Base-by-base conservation (phyloP, 2,329 filamentous ascomycete genomes). In the Cladosporium sp. region DNA sequence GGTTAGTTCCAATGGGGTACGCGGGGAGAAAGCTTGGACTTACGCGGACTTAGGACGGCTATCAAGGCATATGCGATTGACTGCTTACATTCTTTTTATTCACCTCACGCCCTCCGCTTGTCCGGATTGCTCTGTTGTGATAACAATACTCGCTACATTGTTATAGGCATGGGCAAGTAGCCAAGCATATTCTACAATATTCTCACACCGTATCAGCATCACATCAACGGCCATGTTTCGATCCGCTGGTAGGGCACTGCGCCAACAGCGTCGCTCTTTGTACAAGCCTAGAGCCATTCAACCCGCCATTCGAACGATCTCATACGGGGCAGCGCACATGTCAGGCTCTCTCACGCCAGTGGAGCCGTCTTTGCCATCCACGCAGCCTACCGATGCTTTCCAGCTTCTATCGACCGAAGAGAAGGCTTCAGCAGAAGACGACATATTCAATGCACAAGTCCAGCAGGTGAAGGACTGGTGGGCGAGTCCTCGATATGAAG, bases 401-500 rank as follows among this genome's bases (percentile, higher is more conserved):
- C 92, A 96, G 68, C 79, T 96, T 12, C 79, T 96, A 1, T 79
- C 89, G 36, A 88, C 90, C 58, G 71, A 80, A 27, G 75, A 86
- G 51, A 96, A 97, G 70, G 75, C 85, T 0, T 76, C 79, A 15
- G 83, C 88, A 0, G 93, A 97, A 70, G 90, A 97, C 70, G 83
- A 83, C 1, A 78, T 96, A 1, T 95, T 91, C 68, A 82, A 91
- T 37, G 80, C 87, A 56, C 89, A 96, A 67, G 77, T 97, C 47
- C 80, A 85, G 62, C 86, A 93, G 61, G 89, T 97, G 11, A 83
- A 91, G 68, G 80, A 85, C 22, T 97, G 92, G 93, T 99, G 92
- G 92, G 79, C 81, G 17, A 86, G 85, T 36, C 85, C 89, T 7
- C 84, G 93, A 51, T 99, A 84, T 68, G 80, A 86, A 58, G 92